These are phyloP conservation scores for Pseudogymnoascus sp. DNA, from an alignment of 2,329 filamentous ascomycete genomes.

Conservation along the genomic window DNA sequence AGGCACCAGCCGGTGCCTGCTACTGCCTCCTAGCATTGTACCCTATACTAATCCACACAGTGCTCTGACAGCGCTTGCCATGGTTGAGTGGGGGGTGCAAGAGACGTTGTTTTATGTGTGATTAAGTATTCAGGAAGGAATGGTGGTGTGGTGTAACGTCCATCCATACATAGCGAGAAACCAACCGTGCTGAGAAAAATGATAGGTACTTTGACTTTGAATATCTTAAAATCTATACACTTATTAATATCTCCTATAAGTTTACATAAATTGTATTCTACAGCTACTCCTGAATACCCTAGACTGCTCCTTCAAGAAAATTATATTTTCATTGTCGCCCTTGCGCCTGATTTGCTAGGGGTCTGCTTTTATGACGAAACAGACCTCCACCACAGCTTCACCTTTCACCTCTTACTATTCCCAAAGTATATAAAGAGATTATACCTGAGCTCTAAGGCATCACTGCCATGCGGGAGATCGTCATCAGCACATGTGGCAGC, in stretches of 20 bases:
- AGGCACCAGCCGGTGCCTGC: too few relatives aligned
- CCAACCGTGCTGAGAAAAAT: too few relatives aligned
- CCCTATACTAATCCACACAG: too few relatives aligned
- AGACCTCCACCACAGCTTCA: slow-evolving; percentile 10
- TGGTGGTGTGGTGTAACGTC: neutral
- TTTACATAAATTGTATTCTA: neutral
- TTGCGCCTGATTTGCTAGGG: slow-evolving; percentile 13
- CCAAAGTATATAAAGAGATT: too few relatives aligned
- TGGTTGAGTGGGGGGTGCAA: neutral
- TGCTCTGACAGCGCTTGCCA: too few relatives aligned
- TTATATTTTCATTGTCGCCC: slow-evolving; percentile 13
- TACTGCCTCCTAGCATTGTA: too few relatives aligned
- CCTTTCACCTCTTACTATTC: slow-evolving; percentile 10
- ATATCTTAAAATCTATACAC: neutral
- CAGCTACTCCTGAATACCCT: slow-evolving; percentile 11
- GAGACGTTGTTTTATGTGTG: neutral
- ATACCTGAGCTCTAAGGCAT: too few relatives aligned
- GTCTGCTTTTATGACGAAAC: slow-evolving; percentile 12
- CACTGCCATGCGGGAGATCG: too few relatives aligned
- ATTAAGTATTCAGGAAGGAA: neutral
- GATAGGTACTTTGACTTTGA: too few relatives aligned
- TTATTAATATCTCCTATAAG: neutral
- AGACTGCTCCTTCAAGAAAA: slow-evolving; percentile 10
- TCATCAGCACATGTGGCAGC: too few relatives aligned
- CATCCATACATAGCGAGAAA: too few relatives aligned